Conservation (phyloP, 345 rosid genomes). For the Alliaria petiolata region DNA sequence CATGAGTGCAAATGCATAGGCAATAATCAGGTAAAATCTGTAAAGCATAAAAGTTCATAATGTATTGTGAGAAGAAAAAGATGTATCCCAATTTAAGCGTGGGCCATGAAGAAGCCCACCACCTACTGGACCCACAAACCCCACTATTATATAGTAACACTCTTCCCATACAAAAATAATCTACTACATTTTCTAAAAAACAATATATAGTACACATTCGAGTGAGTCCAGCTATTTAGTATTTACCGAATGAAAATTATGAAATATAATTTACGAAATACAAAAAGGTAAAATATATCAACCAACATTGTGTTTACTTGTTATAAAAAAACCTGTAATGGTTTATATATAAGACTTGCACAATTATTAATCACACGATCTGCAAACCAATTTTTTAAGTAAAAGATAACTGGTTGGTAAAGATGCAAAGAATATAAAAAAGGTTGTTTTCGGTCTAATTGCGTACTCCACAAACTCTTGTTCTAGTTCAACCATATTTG, state of each 20-base stretch:
- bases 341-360: no score
- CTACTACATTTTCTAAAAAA: no score
- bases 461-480: background rate
- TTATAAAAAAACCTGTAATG: no score
- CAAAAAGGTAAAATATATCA: background rate
- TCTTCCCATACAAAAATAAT: background rate
- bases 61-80: background rate
- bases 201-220: background rate
- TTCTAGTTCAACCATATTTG: background rate
- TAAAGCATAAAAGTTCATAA: constrained; percentile 1
- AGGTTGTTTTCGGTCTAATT: background rate
- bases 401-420: background rate
- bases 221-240: background rate
- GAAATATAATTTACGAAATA: background rate
- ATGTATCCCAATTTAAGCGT: background rate
- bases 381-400: background rate
- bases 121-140: constrained; percentile 16
- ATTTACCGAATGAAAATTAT: background rate
- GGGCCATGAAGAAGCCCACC: constrained; percentile 6
- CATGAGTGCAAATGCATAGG: constrained; percentile 10
- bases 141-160: no score
- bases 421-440: no score
- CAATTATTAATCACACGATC: background rate
- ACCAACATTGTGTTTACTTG: background rate
- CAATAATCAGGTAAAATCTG: constrained; percentile 14